Evolutionary conservation across 495 filamentous ascomycete genomes (phyloP).

Genomic region (Pyronema omphalodes): DNA sequence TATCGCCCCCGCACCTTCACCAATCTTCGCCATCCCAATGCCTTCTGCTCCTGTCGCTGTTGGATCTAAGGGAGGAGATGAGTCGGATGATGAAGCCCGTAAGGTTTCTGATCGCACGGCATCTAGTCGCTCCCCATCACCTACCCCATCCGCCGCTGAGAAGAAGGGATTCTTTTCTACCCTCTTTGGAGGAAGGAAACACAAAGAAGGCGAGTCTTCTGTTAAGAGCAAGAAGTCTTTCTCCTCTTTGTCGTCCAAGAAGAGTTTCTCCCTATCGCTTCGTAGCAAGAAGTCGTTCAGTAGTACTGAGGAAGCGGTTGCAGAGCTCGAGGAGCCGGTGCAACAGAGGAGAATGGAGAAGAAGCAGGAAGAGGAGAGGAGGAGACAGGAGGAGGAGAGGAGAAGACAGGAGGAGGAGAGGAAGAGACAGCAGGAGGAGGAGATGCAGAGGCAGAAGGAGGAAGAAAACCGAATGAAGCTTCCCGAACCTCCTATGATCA

Average conservation of each 20-base stretch:
- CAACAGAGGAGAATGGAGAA: no score
- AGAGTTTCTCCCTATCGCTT: not conserved
- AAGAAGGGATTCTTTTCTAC: conserved; percentile 28
- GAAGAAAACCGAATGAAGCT: no score
- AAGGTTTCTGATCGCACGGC: conserved; percentile 22
- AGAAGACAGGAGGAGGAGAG: no score
- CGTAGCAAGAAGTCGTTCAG: not conserved
- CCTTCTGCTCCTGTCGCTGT: conserved; percentile 7
- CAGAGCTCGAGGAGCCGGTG: no score
- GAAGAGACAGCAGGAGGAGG: no score
- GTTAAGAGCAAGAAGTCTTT: not conserved
- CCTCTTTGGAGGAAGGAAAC: conserved; percentile 25
- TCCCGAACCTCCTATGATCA: no score
- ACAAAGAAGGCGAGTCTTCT: not conserved
- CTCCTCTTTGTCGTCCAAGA: not conserved
- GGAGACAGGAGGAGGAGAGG: no score
- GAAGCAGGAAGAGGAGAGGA: no score
- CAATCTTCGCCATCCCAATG: not conserved
- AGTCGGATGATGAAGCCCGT: conserved; percentile 19
- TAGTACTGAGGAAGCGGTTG: no score
- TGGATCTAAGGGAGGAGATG: conserved; percentile 7
- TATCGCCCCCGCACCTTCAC: conserved; percentile 8
- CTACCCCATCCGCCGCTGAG: conserved; percentile 18
- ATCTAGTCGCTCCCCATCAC: conserved; percentile 8
- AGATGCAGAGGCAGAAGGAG: no score